Evolutionary conservation across 164 flowering plant species (phyloP).

Genomic region (Chimonanthus salicifolius): DNA sequence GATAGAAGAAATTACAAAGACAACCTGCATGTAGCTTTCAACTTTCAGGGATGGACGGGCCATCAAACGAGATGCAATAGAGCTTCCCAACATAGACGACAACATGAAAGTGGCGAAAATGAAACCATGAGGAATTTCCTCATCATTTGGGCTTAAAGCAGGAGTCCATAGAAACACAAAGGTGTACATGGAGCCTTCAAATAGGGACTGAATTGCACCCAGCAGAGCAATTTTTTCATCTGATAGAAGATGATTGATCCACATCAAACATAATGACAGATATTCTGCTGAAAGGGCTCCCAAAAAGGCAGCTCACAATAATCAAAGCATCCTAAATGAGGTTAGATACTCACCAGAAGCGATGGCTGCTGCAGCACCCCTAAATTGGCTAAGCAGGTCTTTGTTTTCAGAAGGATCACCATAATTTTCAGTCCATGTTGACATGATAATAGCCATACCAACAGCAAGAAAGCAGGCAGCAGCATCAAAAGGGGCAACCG

Average conservation of each 20-base stretch:
- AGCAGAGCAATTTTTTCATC: conserved; percentile 94
- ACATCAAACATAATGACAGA: neutral
- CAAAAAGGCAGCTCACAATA: neutral
- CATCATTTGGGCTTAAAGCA: conserved; percentile 89
- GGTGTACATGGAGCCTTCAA: conserved; percentile 99
- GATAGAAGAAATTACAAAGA: conserved; percentile 61
- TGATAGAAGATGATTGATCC: conserved; percentile 17
- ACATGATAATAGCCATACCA: conserved; percentile 82
- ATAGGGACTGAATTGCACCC: conserved; percentile 93
- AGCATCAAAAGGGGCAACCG: conserved; percentile 97
- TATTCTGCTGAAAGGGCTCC: neutral
- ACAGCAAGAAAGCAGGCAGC: conserved; percentile 89
- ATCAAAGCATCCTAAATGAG: neutral
- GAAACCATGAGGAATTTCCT: conserved; percentile 96
- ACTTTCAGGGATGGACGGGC: conserved; percentile 63
- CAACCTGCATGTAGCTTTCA: conserved; percentile 96
- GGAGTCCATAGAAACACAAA: conserved; percentile 99
- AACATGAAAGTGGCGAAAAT: conserved; percentile 97
- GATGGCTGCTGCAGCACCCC: conserved; percentile 88
- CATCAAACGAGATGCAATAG: conserved; percentile 78
- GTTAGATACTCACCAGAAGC: conserved; percentile 60
- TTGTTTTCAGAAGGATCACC: conserved; percentile 94
- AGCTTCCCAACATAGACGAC: conserved; percentile 97
- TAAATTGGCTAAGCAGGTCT: conserved; percentile 85
- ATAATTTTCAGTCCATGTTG: conserved; percentile 88